Evolutionary conservation across 495 filamentous ascomycete species (phyloP).

Genomic region (Penicillium crystallinum): DNA sequence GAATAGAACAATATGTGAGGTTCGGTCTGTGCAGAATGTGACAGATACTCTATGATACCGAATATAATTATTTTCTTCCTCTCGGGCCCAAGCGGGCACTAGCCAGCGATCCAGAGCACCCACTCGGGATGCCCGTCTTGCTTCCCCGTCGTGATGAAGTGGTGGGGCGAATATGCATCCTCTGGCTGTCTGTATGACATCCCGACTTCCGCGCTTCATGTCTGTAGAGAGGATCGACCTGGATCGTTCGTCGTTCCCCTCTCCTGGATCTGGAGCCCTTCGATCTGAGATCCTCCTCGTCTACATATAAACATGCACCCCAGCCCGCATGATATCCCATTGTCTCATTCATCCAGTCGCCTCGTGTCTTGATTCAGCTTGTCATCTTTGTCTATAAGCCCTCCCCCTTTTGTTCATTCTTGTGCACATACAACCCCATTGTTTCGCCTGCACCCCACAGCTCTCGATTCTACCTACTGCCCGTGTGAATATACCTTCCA

Average conservation of each 20-base stretch:
- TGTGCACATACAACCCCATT: conserved; percentile 20
- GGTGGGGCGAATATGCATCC: conserved; percentile 18
- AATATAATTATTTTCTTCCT: conserved; percentile 9
- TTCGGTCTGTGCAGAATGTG: conserved; percentile 34
- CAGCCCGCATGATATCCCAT: conserved; percentile 15
- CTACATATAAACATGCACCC: conserved; percentile 30
- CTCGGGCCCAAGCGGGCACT: conserved; percentile 6
- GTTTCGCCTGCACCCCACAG: conserved; percentile 5
- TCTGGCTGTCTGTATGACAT: conserved; percentile 35
- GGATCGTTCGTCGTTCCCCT: conserved; percentile 20
- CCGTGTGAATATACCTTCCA: conserved; percentile 6
- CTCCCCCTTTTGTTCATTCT: conserved; percentile 10
- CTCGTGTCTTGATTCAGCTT: conserved; percentile 19
- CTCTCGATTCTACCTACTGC: neutral
- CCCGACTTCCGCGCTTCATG: conserved; percentile 22
- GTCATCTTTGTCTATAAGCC: conserved; percentile 22
- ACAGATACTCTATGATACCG: conserved; percentile 28
- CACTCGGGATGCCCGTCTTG: conserved; percentile 15
- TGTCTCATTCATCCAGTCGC: conserved; percentile 21
- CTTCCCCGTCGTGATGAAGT: conserved; percentile 22
- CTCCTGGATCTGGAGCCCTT: conserved; percentile 13
- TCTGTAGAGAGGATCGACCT: conserved; percentile 23
- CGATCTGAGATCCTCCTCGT: neutral
- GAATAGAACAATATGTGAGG: conserved; percentile 1
- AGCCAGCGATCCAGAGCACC: conserved; percentile 7